Conservation (phyloP, 192 early-diverging fungal genomes). For the Gonapodya sp. region DNA sequence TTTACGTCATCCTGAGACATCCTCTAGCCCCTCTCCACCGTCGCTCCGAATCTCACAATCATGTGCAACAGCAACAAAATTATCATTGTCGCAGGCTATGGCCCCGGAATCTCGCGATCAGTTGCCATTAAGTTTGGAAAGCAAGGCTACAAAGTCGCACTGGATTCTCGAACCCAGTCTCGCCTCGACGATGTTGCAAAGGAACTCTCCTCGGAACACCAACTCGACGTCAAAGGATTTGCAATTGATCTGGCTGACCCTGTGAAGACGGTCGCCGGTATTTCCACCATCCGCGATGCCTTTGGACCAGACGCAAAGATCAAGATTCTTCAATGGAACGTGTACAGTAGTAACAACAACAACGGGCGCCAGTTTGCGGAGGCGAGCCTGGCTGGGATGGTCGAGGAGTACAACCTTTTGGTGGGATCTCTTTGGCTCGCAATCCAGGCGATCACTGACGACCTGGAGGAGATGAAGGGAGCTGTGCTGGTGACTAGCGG, state of each 20-base stretch:
- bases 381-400: neutral
- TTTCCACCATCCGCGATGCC: neutral
- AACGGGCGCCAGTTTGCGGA: no score
- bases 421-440: no score
- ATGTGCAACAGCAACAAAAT: no score
- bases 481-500: neutral
- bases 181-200: neutral
- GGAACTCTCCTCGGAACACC: no score
- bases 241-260: neutral
- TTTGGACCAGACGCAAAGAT: no score
- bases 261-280: neutral
- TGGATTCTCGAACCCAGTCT: neutral
- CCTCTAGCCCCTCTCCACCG: no score
- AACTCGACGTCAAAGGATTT: no score
- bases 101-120: neutral
- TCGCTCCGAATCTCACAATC: no score
- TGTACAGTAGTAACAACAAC: no score
- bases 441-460: neutral
- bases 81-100: neutral
- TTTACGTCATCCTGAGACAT: no score
- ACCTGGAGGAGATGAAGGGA: neutral
- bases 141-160: neutral
- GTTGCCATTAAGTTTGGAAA: neutral
- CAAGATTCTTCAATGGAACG: no score
- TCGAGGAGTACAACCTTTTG: neutral